These are phyloP conservation scores for Cenchrus americanus DNA, from an alignment of 176 grass and related monocot species.

Conservation along the genomic window DNA sequence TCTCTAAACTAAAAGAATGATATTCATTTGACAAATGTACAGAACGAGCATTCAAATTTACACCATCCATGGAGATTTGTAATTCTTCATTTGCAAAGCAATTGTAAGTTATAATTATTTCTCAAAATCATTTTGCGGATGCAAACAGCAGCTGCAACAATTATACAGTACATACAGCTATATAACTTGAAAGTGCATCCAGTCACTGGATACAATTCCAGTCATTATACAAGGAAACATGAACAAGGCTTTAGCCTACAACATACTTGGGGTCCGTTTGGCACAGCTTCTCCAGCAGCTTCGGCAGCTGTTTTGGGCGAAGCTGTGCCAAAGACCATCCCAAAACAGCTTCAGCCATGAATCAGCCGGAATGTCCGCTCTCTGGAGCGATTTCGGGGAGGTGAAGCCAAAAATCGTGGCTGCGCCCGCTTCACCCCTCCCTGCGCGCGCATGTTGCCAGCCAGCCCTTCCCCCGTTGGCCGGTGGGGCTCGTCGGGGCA, in stretches of 20 bases:
- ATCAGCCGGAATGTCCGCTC: too few species aligned
- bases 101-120: background rate
- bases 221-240: background rate
- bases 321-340: too few species aligned
- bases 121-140: background rate
- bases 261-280: too few species aligned
- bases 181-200: background rate
- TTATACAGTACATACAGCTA: conserved; percentile 1
- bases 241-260: background rate
- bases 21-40: background rate
- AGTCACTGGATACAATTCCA: background rate
- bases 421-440: too few species aligned
- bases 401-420: too few species aligned
- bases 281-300: too few species aligned
- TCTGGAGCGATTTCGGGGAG: too few species aligned
- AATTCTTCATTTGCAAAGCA: conserved; percentile 24
- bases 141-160: conserved; percentile 26
- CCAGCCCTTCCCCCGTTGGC: too few species aligned
- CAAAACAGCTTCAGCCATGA: too few species aligned
- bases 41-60: conserved; percentile 16
- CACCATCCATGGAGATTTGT: background rate
- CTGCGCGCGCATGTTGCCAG: too few species aligned
- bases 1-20: background rate
- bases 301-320: too few species aligned
- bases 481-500: too few species aligned